phyloP scores from a whole-genome alignment of 2,329 filamentous ascomycete genomes.

The Neopestalotiopsis sp. region DNA sequence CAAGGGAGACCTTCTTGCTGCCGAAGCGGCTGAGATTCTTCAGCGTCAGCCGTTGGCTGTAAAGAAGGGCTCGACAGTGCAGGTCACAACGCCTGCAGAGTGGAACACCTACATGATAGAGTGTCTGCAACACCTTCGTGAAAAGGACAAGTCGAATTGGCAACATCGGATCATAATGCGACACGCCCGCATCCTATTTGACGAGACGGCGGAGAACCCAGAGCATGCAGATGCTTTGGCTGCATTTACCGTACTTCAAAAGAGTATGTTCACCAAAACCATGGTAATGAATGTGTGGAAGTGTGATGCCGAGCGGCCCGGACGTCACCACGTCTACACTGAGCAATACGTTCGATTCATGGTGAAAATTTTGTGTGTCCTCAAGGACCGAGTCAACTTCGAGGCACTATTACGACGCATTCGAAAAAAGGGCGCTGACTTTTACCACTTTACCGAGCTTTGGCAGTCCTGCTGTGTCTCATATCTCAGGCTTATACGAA shows the following conservation, averaged over 20 bases:
- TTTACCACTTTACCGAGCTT: constrained; percentile 65
- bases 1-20: constrained; percentile 50
- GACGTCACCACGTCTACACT: constrained; percentile 91
- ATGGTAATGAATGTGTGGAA: constrained; percentile 97
- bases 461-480: constrained; percentile 62
- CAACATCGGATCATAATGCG: constrained; percentile 89
- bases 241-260: constrained; percentile 76
- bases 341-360: constrained; percentile 86
- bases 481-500: constrained; percentile 59
- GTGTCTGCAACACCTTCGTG: constrained; percentile 56
- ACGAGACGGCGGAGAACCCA: constrained; percentile 47
- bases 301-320: constrained; percentile 82
- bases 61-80: constrained; percentile 51
- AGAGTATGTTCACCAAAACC: constrained; percentile 85
- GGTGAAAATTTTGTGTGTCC: constrained; percentile 72
- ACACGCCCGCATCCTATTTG: constrained; percentile 63
- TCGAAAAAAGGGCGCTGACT: constrained; percentile 80
- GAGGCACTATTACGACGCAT: constrained; percentile 81
- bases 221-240: constrained; percentile 71
- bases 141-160: constrained; percentile 92
- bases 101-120: constrained; percentile 61
- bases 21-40: constrained; percentile 56
- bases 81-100: constrained; percentile 65
- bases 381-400: constrained; percentile 76
- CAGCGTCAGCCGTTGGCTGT: constrained; percentile 60